phyloP scores from a whole-genome alignment of 2,329 filamentous ascomycete species.

The Pseudopyrenochaeta lycopersici region DNA sequence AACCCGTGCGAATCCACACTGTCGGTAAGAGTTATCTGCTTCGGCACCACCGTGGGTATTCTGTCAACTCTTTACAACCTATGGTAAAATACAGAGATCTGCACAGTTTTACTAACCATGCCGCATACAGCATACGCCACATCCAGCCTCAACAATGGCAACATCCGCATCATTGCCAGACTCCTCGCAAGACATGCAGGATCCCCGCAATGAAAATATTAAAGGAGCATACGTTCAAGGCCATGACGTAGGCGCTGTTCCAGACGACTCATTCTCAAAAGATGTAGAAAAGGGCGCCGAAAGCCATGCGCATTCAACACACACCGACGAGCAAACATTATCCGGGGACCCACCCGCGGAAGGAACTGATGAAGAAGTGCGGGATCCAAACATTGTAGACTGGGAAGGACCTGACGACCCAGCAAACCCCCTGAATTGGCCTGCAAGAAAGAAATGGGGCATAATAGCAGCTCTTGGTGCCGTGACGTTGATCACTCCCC shows the following conservation, averaged over 20 bases:
- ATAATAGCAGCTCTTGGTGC: conserved; percentile 44
- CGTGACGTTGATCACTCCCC: conserved; percentile 50
- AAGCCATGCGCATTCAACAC: conserved; percentile 32
- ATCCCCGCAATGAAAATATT: conserved; percentile 28
- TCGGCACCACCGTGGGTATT: not conserved
- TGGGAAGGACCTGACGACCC: conserved; percentile 50
- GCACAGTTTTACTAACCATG: conserved; percentile 7
- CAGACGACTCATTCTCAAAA: conserved; percentile 15
- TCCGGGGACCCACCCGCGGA: conserved; percentile 12
- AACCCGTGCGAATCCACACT: not conserved
- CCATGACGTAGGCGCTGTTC: conserved; percentile 34
- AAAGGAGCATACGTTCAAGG: conserved; percentile 36
- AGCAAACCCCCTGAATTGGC: conserved; percentile 52
- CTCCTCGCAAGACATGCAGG: conserved; percentile 23
- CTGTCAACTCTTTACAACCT: too few relatives aligned
- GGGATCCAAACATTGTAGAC: conserved; percentile 40
- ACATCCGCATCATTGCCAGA: conserved; percentile 28
- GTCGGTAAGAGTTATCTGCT: conserved; percentile 13
- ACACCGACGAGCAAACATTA: conserved; percentile 36
- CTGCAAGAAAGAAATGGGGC: conserved; percentile 46
- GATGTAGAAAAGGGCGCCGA: conserved; percentile 41
- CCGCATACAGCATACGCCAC: conserved; percentile 2
- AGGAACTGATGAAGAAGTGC: conserved; percentile 15
- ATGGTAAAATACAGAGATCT: not conserved
- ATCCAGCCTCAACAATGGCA: conserved; percentile 27